Evolutionary conservation across 2,329 filamentous ascomycete genomes (phyloP), one percentile per base, ranked within the genome.

Genomic region (Claviceps purpurea): DNA sequence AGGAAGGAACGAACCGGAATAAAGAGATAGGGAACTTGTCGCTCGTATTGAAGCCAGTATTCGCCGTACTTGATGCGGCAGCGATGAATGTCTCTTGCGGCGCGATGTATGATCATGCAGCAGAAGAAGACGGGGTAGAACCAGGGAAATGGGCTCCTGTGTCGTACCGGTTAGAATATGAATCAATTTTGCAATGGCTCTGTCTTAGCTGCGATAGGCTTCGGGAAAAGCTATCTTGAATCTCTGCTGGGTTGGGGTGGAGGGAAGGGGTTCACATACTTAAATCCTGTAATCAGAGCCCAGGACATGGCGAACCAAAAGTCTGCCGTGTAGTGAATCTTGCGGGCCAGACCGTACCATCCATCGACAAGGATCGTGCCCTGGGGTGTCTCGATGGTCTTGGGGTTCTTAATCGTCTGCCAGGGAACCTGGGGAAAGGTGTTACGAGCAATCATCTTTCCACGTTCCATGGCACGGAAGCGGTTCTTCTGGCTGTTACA

Each of bases 401-500:
- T 82, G 46, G 89, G 89, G 70, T 95, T 90, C 59, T 87, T 71
- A 55, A 95, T 68, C 4, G 82, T 84, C 67, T 87, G 86, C 84
- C 88, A 96, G 7, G 88, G 89, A n/a, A 95, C 78, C 67, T 91
- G 87, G 5, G 90, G 89, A 73, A 95, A 95, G 2, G 88, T 84
- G 60, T 84, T 87, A 61, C 89, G 85, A 65, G 81, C 73, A 50
- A 84, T 69, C 50, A 78, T 64, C 42, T 82, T 82, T 55, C 88
- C 88, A 55, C 84, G 81, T 70, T 94, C 87, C 69, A 81, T 76
- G 58, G 85, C 80, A 52, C 89, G 83, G 79, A 91, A 95, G 57
- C 86, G 83, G 72, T 95, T 95, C 79, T 95, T 95, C 70, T 95
- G 89, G 63, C 82, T 88, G 73, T 95, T 95, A 70, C 82, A 84